Conservation (phyloP, 371 early-diverging fungal species). For the Mortierella sp. region DNA sequence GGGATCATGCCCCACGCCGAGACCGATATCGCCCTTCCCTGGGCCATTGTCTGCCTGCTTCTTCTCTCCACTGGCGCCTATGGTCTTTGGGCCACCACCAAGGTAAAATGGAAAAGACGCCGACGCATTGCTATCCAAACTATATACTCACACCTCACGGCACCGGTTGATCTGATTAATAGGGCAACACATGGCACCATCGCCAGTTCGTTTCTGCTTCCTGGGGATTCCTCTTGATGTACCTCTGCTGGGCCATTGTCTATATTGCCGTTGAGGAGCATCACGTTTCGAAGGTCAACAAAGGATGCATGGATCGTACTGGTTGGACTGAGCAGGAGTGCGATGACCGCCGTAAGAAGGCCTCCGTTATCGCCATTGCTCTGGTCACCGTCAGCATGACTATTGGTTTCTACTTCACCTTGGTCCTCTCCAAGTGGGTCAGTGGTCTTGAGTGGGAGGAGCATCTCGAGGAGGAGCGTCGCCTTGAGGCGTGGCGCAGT, state of each 20-base stretch:
- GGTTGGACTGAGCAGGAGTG: slow-evolving; percentile 19
- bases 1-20: slow-evolving; percentile 56
- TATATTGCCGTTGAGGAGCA: slow-evolving; percentile 44
- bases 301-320: slow-evolving; percentile 20
- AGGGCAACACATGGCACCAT: slow-evolving; percentile 49
- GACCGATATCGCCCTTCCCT: slow-evolving; percentile 41
- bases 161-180: background rate
- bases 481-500: slow-evolving; percentile 31
- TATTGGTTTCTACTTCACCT: slow-evolving; percentile 24
- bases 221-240: slow-evolving; percentile 51
- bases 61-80: slow-evolving; percentile 32
- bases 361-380: slow-evolving; percentile 5
- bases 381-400: slow-evolving; percentile 5
- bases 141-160: background rate
- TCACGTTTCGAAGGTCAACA: slow-evolving; percentile 26
- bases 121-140: background rate
- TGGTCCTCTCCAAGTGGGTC: slow-evolving; percentile 32
- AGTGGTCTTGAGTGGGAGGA: slow-evolving; percentile 25
- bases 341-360: slow-evolving; percentile 15
- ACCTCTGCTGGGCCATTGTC: slow-evolving; percentile 50
- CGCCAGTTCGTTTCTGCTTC: slow-evolving; percentile 46
- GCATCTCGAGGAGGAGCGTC: slow-evolving; percentile 18
- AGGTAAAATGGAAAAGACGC: too few relatives aligned
- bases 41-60: slow-evolving; percentile 43
- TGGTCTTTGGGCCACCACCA: slow-evolving; percentile 39